These are phyloP conservation scores for Sporothrix pseudoabietina DNA, from an alignment of 2,329 filamentous ascomycete species.

Conservation along the genomic window DNA sequence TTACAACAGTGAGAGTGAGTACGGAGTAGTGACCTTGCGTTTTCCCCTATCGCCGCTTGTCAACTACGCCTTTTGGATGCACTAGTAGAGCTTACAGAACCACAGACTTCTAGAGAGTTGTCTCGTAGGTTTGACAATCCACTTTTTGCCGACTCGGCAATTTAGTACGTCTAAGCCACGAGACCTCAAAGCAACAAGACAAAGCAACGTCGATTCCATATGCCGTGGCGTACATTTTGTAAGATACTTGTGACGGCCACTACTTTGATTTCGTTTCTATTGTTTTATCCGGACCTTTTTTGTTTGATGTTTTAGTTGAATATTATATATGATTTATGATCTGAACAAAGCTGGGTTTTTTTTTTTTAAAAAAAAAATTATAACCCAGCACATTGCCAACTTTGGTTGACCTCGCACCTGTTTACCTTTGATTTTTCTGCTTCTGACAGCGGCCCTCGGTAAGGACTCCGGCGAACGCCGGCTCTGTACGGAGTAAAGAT, in stretches of 20 bases:
- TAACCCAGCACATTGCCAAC: background rate
- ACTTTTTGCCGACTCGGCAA: background rate
- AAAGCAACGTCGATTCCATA: background rate
- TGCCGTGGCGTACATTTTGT: background rate
- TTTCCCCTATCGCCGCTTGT: background rate
- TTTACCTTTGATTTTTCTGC: background rate
- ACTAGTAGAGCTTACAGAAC: background rate
- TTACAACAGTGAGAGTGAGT: no score
- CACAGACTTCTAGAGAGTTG: background rate
- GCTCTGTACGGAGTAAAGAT: background rate
- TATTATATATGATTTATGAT: no score
- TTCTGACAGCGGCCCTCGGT: conserved; percentile 3
- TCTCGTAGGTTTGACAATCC: background rate
- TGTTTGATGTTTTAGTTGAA: background rate
- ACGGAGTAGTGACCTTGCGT: no score
- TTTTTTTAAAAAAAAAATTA: no score
- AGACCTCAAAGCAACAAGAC: background rate
- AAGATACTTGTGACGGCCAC: background rate
- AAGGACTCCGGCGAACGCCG: conserved; percentile 6
- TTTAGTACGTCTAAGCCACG: background rate
- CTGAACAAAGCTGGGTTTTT: background rate
- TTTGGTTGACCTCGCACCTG: background rate
- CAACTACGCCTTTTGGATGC: background rate
- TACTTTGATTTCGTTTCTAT: background rate
- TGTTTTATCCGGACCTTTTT: background rate